Base-by-base conservation (phyloP, 2,329 filamentous ascomycete species). In the Penicillium hesseltinei region DNA sequence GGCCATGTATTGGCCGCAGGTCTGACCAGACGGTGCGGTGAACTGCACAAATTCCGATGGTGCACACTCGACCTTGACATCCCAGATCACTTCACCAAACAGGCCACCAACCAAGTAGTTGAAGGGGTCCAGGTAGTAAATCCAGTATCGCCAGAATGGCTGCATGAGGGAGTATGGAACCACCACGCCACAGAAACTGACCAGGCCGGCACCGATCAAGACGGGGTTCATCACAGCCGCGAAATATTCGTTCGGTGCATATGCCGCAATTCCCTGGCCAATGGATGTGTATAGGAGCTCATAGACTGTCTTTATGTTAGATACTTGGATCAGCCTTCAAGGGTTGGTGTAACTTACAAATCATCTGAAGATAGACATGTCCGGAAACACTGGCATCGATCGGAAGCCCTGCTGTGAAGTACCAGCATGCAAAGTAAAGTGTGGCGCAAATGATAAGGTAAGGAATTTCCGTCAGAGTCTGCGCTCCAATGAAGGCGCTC, bases 241-340 rank as follows among this genome's bases (percentile, higher is more conserved):
- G 44, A 86, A 85, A 11, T 84, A 80, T 35, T 80, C 83, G 60
- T 84, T 86, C 0, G 84, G 84, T 0, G 84, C 81, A 58, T 86
- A 87, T 1, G 85, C 84, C 0, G 84, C 83, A n/a, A 87, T 76
- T 2, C 69, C 71, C 57, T 78, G 76, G 1, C 77, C 77, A 51
- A 78, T 71, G 0, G 73, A 77, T 0, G 76, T 78, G 51, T 78
- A 79, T 0, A 79, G 55, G 21, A 77, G 69, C 46, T 74, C 71
- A 45, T 78, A 80, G 53, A 78, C 72, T 77, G 40, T 9, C 7
- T 44, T 29, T n/a, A 44, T 60, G 47, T 48, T 46, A 33, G 44
- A 19, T 13, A 19, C 13, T 0, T n/a, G 1, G 13, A 9, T 4
- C 3, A 17, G 19, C 5, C 2, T 7, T 15, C 2, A 21, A 23